These are phyloP conservation scores for Porphyra umbilicalis DNA, from an alignment of 31 red algal species.

Conservation along the genomic window DNA sequence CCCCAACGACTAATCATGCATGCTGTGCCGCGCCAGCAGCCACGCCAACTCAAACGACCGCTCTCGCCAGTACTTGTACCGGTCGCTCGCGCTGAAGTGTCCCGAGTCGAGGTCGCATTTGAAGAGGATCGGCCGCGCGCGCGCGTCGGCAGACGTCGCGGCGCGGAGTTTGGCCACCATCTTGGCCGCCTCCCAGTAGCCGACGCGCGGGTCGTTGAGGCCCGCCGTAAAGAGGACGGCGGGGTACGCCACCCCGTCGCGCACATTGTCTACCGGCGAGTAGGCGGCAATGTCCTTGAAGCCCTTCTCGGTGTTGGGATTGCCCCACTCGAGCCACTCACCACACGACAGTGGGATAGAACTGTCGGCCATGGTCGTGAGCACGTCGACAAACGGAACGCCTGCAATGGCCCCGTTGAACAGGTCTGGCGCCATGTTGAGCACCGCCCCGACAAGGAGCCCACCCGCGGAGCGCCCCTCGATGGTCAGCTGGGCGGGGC, in stretches of 20 bases:
- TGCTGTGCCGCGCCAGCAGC: constrained; percentile 35
- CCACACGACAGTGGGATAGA: constrained; percentile 71
- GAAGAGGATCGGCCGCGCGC: constrained; percentile 34
- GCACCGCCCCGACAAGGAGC: constrained; percentile 71
- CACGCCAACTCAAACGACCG: constrained; percentile 62
- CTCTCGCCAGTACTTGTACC: constrained; percentile 48
- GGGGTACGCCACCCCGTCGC: constrained; percentile 50
- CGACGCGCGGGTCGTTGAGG: constrained; percentile 77
- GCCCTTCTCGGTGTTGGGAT: constrained; percentile 55
- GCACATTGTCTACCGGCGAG: constrained; percentile 77
- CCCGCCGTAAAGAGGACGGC: constrained; percentile 62
- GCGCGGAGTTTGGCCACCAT: constrained; percentile 68
- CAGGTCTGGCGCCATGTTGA: constrained; percentile 89
- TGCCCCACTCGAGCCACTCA: constrained; percentile 85
- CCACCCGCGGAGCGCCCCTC: constrained; percentile 78
- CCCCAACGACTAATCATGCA: not conserved
- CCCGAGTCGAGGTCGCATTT: constrained; percentile 73
- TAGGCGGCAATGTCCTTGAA: constrained; percentile 66
- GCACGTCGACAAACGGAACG: constrained; percentile 88
- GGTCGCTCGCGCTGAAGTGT: constrained; percentile 78
- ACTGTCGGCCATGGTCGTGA: constrained; percentile 74
- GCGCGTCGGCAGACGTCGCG: constrained; percentile 23
- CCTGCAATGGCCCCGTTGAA: constrained; percentile 63
- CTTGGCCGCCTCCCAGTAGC: constrained; percentile 67
- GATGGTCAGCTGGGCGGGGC: constrained; percentile 37